Evolutionary conservation across 2,329 filamentous ascomycete genomes (phyloP).

Genomic region (Diaporthe nobilis): DNA sequence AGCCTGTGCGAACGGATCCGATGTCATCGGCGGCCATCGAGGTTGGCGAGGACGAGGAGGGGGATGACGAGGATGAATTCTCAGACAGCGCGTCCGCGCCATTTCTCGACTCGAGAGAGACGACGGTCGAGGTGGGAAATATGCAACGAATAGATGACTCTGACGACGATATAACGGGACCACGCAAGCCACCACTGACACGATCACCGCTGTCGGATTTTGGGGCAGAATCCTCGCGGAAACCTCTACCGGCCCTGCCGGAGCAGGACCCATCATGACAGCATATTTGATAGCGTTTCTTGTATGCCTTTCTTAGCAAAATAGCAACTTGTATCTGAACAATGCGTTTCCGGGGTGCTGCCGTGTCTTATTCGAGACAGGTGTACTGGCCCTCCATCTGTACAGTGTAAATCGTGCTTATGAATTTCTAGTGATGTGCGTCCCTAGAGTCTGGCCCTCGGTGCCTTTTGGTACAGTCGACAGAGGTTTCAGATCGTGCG

Average conservation of each 20-base stretch:
- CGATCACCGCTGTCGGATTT: constrained; percentile 43
- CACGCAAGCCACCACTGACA: constrained; percentile 39
- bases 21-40: constrained; percentile 1
- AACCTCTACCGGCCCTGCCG: constrained; percentile 53
- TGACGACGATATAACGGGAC: not conserved
- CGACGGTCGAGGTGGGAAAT: constrained; percentile 2
- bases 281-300: constrained; percentile 23
- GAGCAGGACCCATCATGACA: constrained; percentile 49
- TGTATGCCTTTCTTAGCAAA: not conserved
- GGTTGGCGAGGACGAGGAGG: constrained; percentile 1
- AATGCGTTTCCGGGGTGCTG: not conserved
- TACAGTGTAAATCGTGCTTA: not conserved
- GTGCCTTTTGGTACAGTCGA: not conserved
- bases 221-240: constrained; percentile 42
- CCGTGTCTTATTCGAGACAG: not conserved
- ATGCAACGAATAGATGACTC: constrained; percentile 9
- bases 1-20: not conserved
- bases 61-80: constrained; percentile 22
- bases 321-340: not conserved
- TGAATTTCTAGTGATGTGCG: constrained; percentile 13
- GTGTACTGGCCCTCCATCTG: too few relatives aligned
- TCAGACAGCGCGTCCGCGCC: constrained; percentile 19
- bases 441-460: not conserved
- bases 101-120: constrained; percentile 21
- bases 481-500: constrained; percentile 24